These are phyloP conservation scores for Neurospora sp. DNA, from an alignment of 2,329 filamentous ascomycete species.

Conservation along the genomic window DNA sequence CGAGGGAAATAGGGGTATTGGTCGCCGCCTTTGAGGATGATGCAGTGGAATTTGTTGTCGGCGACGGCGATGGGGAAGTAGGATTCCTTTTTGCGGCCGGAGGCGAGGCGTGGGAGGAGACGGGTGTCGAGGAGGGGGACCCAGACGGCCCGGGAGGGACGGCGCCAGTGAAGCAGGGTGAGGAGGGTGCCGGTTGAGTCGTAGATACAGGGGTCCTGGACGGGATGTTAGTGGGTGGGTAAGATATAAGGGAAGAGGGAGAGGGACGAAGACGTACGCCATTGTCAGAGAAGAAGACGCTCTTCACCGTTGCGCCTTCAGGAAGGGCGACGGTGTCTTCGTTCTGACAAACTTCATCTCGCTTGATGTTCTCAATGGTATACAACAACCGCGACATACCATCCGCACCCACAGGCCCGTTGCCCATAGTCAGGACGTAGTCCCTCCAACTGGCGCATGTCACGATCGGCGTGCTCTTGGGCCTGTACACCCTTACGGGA, in stretches of 20 bases:
- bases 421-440: conserved; percentile 93
- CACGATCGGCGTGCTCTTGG: conserved; percentile 82
- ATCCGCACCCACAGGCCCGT: conserved; percentile 72
- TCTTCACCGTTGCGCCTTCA: conserved; percentile 61
- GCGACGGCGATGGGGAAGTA: conserved; percentile 97
- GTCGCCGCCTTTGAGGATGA: conserved; percentile 94
- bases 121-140: conserved; percentile 86
- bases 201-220: conserved; percentile 78
- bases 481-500: conserved; percentile 78
- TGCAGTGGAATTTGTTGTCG: conserved; percentile 89
- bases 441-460: conserved; percentile 91
- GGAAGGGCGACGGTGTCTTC: conserved; percentile 85
- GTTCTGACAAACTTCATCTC: conserved; percentile 87
- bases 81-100: conserved; percentile 74
- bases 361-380: conserved; percentile 88
- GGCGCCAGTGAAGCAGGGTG: conserved; percentile 84
- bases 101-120: conserved; percentile 68
- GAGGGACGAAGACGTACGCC: conserved; percentile 33
- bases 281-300: conserved; percentile 82
- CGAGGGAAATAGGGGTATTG: conserved; percentile 87
- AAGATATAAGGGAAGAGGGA: not conserved
- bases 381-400: conserved; percentile 74
- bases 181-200: conserved; percentile 85
- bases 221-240: not conserved
- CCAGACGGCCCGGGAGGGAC: conserved; percentile 77